These are phyloP conservation scores for Verticillium albo-atrum DNA, from an alignment of 2,329 filamentous ascomycete genomes.

Conservation along the genomic window DNA sequence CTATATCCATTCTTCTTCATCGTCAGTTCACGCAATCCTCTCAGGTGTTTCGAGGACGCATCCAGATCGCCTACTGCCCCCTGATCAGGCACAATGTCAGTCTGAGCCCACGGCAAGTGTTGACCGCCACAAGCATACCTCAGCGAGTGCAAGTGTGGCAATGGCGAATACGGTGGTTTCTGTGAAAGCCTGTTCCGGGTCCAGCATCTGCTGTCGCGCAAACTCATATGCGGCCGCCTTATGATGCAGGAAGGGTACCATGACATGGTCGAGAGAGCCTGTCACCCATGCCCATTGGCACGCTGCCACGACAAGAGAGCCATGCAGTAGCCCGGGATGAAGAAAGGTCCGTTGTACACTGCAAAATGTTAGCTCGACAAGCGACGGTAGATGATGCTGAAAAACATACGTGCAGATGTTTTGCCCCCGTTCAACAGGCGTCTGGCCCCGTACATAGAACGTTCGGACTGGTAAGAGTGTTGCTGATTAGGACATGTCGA, in stretches of 20 bases:
- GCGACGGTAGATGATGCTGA: not conserved
- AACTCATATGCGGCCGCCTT: conserved; percentile 42
- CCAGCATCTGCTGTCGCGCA: conserved; percentile 36
- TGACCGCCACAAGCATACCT: conserved; percentile 22
- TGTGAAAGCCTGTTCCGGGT: conserved; percentile 29
- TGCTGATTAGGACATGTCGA: not conserved
- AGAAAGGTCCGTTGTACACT: conserved; percentile 39
- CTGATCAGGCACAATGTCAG: conserved; percentile 15
- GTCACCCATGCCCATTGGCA: conserved; percentile 42
- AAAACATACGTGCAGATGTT: conserved; percentile 27
- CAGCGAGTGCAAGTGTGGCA: conserved; percentile 37
- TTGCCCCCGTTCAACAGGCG: conserved; percentile 28
- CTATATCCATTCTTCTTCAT: conserved; percentile 17
- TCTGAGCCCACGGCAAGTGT: not conserved
- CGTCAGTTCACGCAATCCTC: conserved; percentile 29
- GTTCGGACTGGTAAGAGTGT: conserved; percentile 27
- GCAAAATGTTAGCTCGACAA: conserved; percentile 3
- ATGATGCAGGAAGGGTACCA: conserved; percentile 40
- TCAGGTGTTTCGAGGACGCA: conserved; percentile 36
- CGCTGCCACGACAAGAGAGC: conserved; percentile 38
- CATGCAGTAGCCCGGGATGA: conserved; percentile 40
- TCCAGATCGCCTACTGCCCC: conserved; percentile 38
- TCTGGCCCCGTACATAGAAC: conserved; percentile 35
- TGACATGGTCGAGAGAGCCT: conserved; percentile 38
- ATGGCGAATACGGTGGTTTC: conserved; percentile 39